phyloP scores from a whole-genome alignment of 495 filamentous ascomycete genomes.

The Filosporella fistucella region DNA sequence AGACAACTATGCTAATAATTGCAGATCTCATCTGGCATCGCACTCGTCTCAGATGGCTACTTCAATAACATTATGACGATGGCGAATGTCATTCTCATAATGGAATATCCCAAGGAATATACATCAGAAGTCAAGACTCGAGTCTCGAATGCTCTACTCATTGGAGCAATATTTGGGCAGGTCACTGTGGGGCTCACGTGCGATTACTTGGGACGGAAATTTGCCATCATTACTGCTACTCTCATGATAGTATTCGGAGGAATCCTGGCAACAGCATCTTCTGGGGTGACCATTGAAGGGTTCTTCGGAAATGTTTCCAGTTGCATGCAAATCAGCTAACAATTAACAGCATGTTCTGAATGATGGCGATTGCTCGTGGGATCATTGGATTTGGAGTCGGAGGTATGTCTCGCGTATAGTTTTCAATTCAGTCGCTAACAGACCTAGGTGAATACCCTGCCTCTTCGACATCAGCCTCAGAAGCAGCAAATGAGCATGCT shows the following conservation, averaged over 20 bases:
- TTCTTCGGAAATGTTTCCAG: neutral
- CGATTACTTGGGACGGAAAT: slow-evolving; percentile 49
- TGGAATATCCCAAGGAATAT: slow-evolving; percentile 41
- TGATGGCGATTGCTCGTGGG: slow-evolving; percentile 49
- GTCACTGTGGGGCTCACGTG: slow-evolving; percentile 44
- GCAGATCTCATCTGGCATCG: slow-evolving; percentile 42
- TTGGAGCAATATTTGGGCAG: slow-evolving; percentile 50
- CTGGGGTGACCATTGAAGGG: slow-evolving; percentile 38
- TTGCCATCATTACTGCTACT: slow-evolving; percentile 46
- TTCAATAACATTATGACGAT: slow-evolving; percentile 53
- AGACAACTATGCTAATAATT: neutral
- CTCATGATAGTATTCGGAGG: slow-evolving; percentile 47
- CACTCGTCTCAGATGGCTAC: slow-evolving; percentile 49
- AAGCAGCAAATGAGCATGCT: slow-evolving; percentile 41
- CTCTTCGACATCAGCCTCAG: slow-evolving; percentile 37
- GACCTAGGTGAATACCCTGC: slow-evolving; percentile 40
- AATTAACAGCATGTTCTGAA: slow-evolving; percentile 42
- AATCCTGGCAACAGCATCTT: slow-evolving; percentile 43
- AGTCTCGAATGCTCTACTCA: slow-evolving; percentile 48
- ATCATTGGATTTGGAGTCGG: slow-evolving; percentile 48
- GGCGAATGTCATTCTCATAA: slow-evolving; percentile 45
- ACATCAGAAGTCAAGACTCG: slow-evolving; percentile 40
- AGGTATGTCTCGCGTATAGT: slow-evolving; percentile 22
- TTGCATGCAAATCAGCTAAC: neutral
- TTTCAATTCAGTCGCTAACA: neutral